These are phyloP conservation scores for Ceratobasidium sp. DNA, from an alignment of 1,284 basidiomycete genomes.

Conservation along the genomic window DNA sequence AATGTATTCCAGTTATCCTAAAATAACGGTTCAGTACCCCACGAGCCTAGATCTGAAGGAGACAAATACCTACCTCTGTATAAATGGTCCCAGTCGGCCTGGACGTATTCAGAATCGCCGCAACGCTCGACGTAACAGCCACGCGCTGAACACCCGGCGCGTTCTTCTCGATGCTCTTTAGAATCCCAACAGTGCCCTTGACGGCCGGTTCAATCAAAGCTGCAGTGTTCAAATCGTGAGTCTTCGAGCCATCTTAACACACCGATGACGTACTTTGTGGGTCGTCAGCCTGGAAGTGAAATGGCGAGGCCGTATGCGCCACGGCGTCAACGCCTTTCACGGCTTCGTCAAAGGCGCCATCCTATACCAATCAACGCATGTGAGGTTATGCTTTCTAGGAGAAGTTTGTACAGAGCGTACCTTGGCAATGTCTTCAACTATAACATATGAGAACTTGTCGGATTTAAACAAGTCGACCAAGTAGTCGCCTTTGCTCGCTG, in stretches of 20 bases:
- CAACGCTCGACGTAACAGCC: constrained; percentile 50
- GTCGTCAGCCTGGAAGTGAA: constrained; percentile 47
- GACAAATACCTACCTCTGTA: constrained; percentile 1
- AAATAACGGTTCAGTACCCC: background rate
- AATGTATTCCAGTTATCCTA: constrained; percentile 45
- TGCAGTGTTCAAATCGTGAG: background rate
- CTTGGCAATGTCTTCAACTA: constrained; percentile 51
- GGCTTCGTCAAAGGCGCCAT: constrained; percentile 51
- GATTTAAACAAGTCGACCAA: constrained; percentile 48
- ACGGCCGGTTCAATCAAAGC: constrained; percentile 55
- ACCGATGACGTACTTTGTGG: constrained; percentile 44
- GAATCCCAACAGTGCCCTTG: constrained; percentile 54
- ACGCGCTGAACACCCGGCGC: constrained; percentile 49
- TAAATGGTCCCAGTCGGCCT: constrained; percentile 38
- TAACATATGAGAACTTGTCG: constrained; percentile 49
- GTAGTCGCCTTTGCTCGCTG: constrained; percentile 50
- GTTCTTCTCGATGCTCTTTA: constrained; percentile 53
- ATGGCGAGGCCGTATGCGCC: constrained; percentile 48
- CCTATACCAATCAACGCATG: constrained; percentile 7
- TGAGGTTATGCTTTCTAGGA: background rate
- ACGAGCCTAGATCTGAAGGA: too few relatives aligned
- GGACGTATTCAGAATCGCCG: constrained; percentile 46
- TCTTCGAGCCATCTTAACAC: background rate
- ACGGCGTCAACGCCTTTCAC: constrained; percentile 54
- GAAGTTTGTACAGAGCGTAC: constrained; percentile 6